A percentile compares a stretch with the other conserved stretches of the same genome.
Conservation (phyloP, 345 rosid genomes). For the Erodium maritimum region DNA sequence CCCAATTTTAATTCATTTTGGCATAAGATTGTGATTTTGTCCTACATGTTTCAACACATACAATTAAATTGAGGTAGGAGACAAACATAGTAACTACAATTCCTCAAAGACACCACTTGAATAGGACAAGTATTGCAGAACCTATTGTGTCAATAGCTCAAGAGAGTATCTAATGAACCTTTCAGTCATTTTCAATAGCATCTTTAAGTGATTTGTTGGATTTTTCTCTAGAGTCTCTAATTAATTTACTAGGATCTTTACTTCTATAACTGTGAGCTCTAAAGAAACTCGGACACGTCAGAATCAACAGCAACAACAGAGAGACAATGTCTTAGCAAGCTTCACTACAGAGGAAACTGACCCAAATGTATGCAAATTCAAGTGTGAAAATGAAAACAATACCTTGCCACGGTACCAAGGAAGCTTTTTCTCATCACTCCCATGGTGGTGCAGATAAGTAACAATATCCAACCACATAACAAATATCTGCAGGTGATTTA, state of each 20-base stretch:
- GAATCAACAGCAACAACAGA: too few relatives aligned
- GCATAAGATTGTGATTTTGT: neutral
- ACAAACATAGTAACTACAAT: neutral
- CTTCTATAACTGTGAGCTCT: too few relatives aligned
- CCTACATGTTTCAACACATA: neutral
- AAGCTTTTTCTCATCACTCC: conserved; percentile 55
- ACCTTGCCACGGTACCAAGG: conserved; percentile 97
- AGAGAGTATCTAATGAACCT: neutral
- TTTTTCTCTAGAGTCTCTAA: too few relatives aligned
- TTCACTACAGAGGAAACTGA: neutral
- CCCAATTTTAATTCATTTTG: too few relatives aligned
- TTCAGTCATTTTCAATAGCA: neutral
- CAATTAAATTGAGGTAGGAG: neutral
- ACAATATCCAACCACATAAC: conserved; percentile 81
- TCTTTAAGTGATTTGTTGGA: too few relatives aligned
- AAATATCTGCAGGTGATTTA: conserved; percentile 32
- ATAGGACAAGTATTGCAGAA: neutral
- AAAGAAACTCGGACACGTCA: too few relatives aligned
- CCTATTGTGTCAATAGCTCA: neutral
- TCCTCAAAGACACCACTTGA: neutral
- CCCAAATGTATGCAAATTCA: neutral
- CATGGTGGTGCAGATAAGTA: conserved; percentile 87
- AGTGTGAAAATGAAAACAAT: conserved; percentile 2
- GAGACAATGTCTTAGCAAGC: neutral
- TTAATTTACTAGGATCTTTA: too few relatives aligned